A percentile compares a stretch with the other conserved stretches of the same genome.
Conservation (phyloP, 2,329 filamentous ascomycete species). For the Microdochium paspali region DNA sequence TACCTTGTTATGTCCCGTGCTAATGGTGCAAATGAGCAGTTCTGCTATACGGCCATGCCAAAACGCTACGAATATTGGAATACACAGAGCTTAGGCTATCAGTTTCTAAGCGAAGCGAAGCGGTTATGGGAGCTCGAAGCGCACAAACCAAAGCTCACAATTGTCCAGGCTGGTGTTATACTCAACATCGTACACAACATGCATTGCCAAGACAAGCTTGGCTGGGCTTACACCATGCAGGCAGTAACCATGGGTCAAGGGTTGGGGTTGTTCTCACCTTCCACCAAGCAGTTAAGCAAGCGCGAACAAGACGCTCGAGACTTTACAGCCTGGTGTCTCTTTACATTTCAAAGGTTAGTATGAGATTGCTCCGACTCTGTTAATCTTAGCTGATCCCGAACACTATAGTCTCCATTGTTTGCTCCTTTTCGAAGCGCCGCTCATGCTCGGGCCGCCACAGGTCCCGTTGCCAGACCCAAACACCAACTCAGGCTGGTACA, state of each 20-base stretch:
- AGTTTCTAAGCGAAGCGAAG: constrained; percentile 24
- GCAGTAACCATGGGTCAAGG: constrained; percentile 20
- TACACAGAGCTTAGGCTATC: constrained; percentile 20
- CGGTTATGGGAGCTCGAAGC: constrained; percentile 23
- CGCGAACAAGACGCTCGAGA: constrained; percentile 13
- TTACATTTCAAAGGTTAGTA: constrained; percentile 20
- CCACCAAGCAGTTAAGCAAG: constrained; percentile 2
- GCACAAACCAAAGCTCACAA: constrained; percentile 15
- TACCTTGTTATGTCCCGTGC: not conserved
- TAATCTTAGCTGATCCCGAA: not conserved
- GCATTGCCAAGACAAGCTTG: constrained; percentile 26
- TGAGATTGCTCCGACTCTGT: not conserved
- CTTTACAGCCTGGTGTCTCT: constrained; percentile 24
- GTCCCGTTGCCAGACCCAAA: constrained; percentile 16
- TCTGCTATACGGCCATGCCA: constrained; percentile 14
- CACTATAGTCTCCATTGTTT: constrained; percentile 10
- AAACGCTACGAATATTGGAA: constrained; percentile 23
- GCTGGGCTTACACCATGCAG: constrained; percentile 21
- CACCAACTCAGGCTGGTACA: constrained; percentile 16
- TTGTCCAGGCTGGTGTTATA: constrained; percentile 22
- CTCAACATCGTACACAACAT: constrained; percentile 18
- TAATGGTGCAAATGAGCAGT: constrained; percentile 8
- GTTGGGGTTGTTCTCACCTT: constrained; percentile 18
- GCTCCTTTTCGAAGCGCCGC: constrained; percentile 14
- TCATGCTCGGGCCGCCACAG: constrained; percentile 13